A percentile compares a stretch with the other conserved stretches of the same genome.
phyloP scores from a whole-genome alignment of 352 stramenopile species.

The Pythium scleroteichum region DNA sequence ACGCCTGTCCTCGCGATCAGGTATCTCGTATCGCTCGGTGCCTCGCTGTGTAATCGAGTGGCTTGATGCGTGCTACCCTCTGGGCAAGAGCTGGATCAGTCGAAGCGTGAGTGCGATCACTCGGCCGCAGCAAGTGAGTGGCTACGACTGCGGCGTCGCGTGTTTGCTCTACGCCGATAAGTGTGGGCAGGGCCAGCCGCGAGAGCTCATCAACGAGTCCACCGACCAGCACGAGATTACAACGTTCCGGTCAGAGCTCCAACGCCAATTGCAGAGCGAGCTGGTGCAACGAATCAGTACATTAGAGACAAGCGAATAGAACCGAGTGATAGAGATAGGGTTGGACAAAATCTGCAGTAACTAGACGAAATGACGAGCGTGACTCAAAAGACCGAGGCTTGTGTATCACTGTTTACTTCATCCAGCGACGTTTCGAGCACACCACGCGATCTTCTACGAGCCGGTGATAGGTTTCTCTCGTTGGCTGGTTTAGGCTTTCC shows the following conservation, averaged over 20 bases:
- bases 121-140: conserved; percentile 83
- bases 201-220: conserved; percentile 57
- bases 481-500: neutral
- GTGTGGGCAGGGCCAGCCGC: conserved; percentile 57
- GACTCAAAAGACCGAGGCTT: neutral
- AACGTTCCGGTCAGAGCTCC: conserved; percentile 57
- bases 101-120: conserved; percentile 76
- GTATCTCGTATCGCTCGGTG: conserved; percentile 73
- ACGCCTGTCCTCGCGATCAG: conserved; percentile 52
- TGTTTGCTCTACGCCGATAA: conserved; percentile 89
- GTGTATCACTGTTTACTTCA: too few relatives aligned
- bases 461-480: neutral
- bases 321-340: neutral
- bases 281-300: neutral
- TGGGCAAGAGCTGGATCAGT: conserved; percentile 56
- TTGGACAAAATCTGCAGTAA: neutral
- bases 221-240: conserved; percentile 77
- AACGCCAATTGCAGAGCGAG: conserved; percentile 34
- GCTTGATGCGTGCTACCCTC: conserved; percentile 78
- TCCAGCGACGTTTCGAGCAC: too few relatives aligned
- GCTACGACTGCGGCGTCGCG: conserved; percentile 88
- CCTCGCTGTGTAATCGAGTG: conserved; percentile 80
- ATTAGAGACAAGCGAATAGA: conserved; percentile 1
- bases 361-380: neutral
- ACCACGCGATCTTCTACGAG: neutral